Evolutionary conservation across 345 rosid species (phyloP).

Genomic region (Rhizophora mangle): DNA sequence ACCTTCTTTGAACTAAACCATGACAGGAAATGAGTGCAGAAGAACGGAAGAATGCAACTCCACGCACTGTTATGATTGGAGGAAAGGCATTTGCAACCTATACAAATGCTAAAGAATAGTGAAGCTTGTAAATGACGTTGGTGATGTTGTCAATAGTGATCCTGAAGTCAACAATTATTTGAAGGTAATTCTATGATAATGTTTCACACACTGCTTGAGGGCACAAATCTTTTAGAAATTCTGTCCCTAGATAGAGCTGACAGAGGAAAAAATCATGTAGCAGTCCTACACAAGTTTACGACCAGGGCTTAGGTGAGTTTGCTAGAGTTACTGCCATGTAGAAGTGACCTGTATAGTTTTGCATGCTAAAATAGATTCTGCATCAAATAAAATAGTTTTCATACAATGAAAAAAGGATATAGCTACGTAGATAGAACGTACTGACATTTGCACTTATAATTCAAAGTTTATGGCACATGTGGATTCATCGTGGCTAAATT

Average conservation of each 20-base stretch:
- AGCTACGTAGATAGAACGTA: background rate
- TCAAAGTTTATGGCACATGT: background rate
- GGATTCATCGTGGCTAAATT: conserved; percentile 7
- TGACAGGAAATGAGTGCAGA: conserved; percentile 82
- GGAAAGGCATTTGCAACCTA: conserved; percentile 99
- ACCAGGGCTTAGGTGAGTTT: too few relatives aligned
- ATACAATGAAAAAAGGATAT: too few relatives aligned
- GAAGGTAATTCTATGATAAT: conserved; percentile 47
- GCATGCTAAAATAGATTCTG: background rate
- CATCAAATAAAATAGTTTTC: too few relatives aligned
- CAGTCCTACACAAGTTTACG: too few relatives aligned
- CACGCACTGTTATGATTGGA: conserved; percentile 93
- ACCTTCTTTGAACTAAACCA: conserved; percentile 24
- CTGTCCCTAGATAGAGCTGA: too few relatives aligned
- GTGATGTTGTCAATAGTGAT: conserved; percentile 78
- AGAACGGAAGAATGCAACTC: conserved; percentile 72
- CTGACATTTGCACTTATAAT: background rate
- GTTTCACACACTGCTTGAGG: background rate
- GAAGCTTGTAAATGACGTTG: conserved; percentile 92
- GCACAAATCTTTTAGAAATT: too few relatives aligned
- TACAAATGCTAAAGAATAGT: conserved; percentile 95
- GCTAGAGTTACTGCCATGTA: too few relatives aligned
- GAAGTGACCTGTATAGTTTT: background rate
- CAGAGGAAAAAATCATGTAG: too few relatives aligned
- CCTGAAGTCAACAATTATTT: conserved; percentile 84